phyloP scores from a whole-genome alignment of 768 basidiomycete genomes.

The Dioszegia aurantiaca region DNA sequence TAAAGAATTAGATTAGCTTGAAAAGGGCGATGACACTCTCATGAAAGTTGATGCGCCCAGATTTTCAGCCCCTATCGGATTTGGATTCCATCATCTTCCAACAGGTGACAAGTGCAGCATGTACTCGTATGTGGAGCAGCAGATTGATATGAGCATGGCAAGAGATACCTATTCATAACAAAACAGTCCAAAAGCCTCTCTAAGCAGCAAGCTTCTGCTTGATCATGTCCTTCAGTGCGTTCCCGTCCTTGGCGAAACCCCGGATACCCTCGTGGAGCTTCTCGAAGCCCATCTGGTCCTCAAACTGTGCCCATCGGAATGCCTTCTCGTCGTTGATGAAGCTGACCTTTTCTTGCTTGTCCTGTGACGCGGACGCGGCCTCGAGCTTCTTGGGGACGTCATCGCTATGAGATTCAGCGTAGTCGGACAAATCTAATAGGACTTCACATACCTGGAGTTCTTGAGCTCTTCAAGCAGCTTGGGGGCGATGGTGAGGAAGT shows the following conservation, averaged over 20 bases:
- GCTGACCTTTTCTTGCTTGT: slow-evolving; percentile 72
- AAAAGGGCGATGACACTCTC: too few species aligned
- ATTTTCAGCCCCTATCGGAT: too few species aligned
- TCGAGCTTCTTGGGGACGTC: slow-evolving; percentile 83
- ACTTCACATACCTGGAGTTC: slow-evolving; percentile 46
- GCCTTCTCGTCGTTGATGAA: slow-evolving; percentile 90
- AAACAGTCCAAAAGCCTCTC: neutral
- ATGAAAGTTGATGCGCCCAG: too few species aligned
- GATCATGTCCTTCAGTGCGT: slow-evolving; percentile 78
- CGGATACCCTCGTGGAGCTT: slow-evolving; percentile 97
- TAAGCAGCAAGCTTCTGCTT: slow-evolving; percentile 56
- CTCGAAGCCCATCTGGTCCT: slow-evolving; percentile 97
- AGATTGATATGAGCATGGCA: too few species aligned
- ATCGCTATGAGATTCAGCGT: slow-evolving; percentile 51
- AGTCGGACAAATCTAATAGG: neutral
- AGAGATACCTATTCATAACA: too few species aligned
- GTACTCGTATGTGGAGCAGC: too few species aligned
- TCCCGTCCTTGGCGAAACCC: slow-evolving; percentile 95
- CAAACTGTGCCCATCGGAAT: slow-evolving; percentile 90
- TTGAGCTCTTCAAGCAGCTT: slow-evolving; percentile 87
- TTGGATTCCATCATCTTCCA: too few species aligned
- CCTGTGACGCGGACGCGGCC: slow-evolving; percentile 54
- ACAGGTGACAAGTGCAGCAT: too few species aligned
- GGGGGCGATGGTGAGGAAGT: slow-evolving; percentile 95
- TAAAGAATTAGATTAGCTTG: too few species aligned